Base-by-base conservation (phyloP, 805 yeast species). In the Debaryomyces hansenii region DNA sequence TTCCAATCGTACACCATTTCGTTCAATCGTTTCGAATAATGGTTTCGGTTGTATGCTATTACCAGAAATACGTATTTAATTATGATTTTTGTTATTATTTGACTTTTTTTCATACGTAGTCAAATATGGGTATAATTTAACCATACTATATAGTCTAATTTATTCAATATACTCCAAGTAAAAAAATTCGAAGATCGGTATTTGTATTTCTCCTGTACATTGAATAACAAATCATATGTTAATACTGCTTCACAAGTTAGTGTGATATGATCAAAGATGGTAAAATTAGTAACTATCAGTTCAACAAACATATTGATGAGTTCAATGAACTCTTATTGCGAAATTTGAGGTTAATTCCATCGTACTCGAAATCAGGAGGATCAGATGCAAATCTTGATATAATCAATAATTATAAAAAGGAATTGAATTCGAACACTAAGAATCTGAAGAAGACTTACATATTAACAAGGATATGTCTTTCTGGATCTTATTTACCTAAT, bases 251-350 rank as follows among this genome's bases (percentile, higher is more conserved):
- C 11, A 7, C 34, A n/a, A 31, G 27, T 24, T 24, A 24, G 27
- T 3, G 5, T 24, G 34, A 9, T 8, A 31, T 31, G 34, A 31
- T 31, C 7, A 12, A 8, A 14, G 8, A 35, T 46, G 49, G 20
- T 34, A 33, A 12, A 21, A 43, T 56, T 15, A 47, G 48, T 4
- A 45, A 41, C 29, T 37, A 43, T 7, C 44, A 40, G n/a, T 60
- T 57, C 46, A 47, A 56, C 40, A 21, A 15, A 2, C n/a, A 31
- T 11, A 37, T 56, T 14, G 55, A 50, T 1, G 40, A 33, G 9
- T 60, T 62, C 46, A 52, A 52, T 40, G 41, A 34, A 5, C 21
- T 56, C 9, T 45, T 60, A n/a, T 16, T 51, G 5, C 46, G 40
- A 2, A 39, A 50, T 20, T 31, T 55, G 16, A 14, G 5, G 27